Conservation (phyloP, 495 filamentous ascomycete species). For the Darksidea phi region DNA sequence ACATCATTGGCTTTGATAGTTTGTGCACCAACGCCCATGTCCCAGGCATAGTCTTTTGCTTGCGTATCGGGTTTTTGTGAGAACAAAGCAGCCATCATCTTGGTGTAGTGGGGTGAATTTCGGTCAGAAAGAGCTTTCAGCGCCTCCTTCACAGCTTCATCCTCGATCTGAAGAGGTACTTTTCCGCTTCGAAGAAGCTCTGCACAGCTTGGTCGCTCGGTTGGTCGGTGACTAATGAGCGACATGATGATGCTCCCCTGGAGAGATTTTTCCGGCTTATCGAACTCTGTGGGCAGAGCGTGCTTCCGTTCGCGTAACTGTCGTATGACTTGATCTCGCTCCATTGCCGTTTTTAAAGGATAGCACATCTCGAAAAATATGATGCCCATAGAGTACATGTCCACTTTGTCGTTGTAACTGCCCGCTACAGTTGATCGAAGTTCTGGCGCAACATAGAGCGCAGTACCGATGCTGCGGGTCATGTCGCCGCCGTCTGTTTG, state of each 20-base stretch:
- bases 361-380: constrained; percentile 99
- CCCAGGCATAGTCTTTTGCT: constrained; percentile 85
- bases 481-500: constrained; percentile 54
- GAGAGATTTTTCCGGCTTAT: constrained; percentile 67
- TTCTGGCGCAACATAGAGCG: constrained; percentile 92
- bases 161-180: constrained; percentile 85
- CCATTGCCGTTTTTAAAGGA: constrained; percentile 78
- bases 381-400: constrained; percentile 97
- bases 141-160: constrained; percentile 80
- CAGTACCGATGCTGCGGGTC: constrained; percentile 90
- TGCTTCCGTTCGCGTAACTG: constrained; percentile 67
- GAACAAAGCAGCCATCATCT: constrained; percentile 83
- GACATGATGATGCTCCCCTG: constrained; percentile 76
- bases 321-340: constrained; percentile 73
- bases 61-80: constrained; percentile 64
- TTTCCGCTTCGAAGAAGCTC: constrained; percentile 86
- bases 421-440: constrained; percentile 68
- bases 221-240: constrained; percentile 75
- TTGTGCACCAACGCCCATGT: constrained; percentile 58
- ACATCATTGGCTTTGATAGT: constrained; percentile 61
- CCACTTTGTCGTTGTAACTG: constrained; percentile 88
- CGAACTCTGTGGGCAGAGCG: constrained; percentile 70
- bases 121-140: constrained; percentile 77
- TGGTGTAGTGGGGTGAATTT: constrained; percentile 82
- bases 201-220: constrained; percentile 75